Evolutionary conservation across 2,329 filamentous ascomycete species (phyloP), one percentile per base, ranked within the genome.

Genomic region (Monilinia aucupariae): DNA sequence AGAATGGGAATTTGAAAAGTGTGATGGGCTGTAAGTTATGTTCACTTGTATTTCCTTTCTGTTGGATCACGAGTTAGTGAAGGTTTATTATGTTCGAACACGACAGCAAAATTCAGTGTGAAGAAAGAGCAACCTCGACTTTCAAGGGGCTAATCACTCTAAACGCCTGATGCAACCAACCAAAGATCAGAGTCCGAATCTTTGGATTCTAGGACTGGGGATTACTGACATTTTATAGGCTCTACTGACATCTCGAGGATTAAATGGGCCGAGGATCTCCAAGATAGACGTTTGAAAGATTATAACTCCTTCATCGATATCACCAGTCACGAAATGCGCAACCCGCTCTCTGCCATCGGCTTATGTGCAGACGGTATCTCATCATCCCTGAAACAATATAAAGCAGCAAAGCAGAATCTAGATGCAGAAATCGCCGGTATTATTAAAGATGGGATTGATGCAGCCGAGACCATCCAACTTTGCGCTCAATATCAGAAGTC

Each of bases 211-310:
- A 47, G 8, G 30, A 37, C 39, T 37, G 32, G 13, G 5, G 81
- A 8, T 79, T 81, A 34, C 72, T 59, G 43, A 59, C 43, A 49
- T 7, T 48, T n/a, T 25, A 37, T 34, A 61, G 89, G 86, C 70
- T 87, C 94, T 59, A 93, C 90, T 0, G 89, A 96, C 70, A 94
- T 96, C 66, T 91, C 87, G 22, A 84, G 88, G 61, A 90, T 93
- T 72, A 94, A 94, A 73, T 87, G 87, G 80, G 68, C 67, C n/a
- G 70, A 71, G 32, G 66, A 58, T 3, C 67, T 71, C 20, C 69
- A 70, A 37, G 68, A 78, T 77, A 54, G 82, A 80, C 71, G 80
- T 81, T 64, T 69, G 65, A 41, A 67, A 49, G 81, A 85, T 64
- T 82, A 82, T 1, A 89, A 92, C 69, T 89, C 89, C 66, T 92